Percentiles rank a stretch among this genome's conserved stretches.
Evolutionary conservation across 2,329 filamentous ascomycete genomes (phyloP).

Genomic region (Trichoderma citrinoviride): DNA sequence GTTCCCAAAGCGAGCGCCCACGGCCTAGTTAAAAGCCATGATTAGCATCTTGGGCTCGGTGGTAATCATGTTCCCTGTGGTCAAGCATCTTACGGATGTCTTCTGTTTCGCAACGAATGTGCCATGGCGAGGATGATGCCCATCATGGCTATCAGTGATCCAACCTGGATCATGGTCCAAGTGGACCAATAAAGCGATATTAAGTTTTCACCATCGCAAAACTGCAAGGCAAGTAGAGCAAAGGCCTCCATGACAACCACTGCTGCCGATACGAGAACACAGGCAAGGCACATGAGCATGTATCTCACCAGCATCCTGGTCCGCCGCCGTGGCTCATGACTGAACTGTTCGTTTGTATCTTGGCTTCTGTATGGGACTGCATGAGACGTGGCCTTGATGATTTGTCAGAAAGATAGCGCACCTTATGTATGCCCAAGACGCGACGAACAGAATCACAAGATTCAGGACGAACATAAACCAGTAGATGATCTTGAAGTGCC

Average conservation of each 20-base stretch:
- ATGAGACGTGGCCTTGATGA: background rate
- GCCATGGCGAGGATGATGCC: slow-evolving; percentile 55
- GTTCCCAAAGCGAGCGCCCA: slow-evolving; percentile 61
- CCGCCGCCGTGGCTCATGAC: slow-evolving; percentile 33
- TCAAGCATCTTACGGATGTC: slow-evolving; percentile 47
- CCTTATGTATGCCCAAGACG: slow-evolving; percentile 43
- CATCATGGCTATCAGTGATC: slow-evolving; percentile 56
- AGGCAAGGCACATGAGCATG: slow-evolving; percentile 44
- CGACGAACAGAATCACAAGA: slow-evolving; percentile 44
- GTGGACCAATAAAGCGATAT: slow-evolving; percentile 61
- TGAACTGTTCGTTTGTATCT: slow-evolving; percentile 38
- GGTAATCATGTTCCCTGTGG: background rate
- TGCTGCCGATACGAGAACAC: slow-evolving; percentile 45
- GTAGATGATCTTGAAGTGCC: slow-evolving; percentile 47
- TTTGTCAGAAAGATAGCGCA: slow-evolving; percentile 23
- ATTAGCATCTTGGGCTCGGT: background rate
- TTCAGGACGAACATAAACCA: slow-evolving; percentile 47
- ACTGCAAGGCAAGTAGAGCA: slow-evolving; percentile 52
- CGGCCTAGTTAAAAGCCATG: slow-evolving; percentile 39
- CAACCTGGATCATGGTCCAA: slow-evolving; percentile 59
- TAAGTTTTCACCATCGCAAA: slow-evolving; percentile 59
- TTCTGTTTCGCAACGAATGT: slow-evolving; percentile 48
- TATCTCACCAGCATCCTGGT: slow-evolving; percentile 41
- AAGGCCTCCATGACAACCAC: slow-evolving; percentile 56
- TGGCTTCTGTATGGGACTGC: slow-evolving; percentile 31